phyloP scores from a whole-genome alignment of 2,329 filamentous ascomycete species.

The Fusarium drepaniforme region DNA sequence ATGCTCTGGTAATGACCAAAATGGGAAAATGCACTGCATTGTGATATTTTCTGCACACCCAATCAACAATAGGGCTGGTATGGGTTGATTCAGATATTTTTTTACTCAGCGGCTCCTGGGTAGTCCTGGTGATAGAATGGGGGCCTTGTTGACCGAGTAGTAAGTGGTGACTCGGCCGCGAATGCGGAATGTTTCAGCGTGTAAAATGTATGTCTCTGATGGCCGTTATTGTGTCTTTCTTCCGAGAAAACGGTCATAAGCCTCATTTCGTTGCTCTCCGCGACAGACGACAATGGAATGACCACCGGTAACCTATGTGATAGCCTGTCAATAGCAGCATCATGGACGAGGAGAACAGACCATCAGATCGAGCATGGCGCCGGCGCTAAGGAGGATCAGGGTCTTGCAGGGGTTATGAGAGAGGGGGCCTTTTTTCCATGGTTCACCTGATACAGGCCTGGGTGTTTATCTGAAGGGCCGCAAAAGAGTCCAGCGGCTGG shows the following conservation, averaged over 20 bases:
- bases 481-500: not conserved
- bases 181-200: not conserved
- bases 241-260: not conserved
- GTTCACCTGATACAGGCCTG: slow-evolving; percentile 18
- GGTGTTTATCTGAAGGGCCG: not conserved
- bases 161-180: not conserved
- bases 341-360: slow-evolving; percentile 26
- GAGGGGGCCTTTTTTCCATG: not conserved
- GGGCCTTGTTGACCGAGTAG: not conserved
- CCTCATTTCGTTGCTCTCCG: slow-evolving; percentile 9
- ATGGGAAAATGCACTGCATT: not conserved
- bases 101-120: not conserved
- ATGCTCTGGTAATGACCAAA: not conserved
- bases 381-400: slow-evolving; percentile 33
- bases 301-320: slow-evolving; percentile 3
- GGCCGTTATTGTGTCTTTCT: slow-evolving; percentile 1
- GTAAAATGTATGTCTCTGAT: not conserved
- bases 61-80: not conserved
- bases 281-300: slow-evolving; percentile 27
- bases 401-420: slow-evolving; percentile 33
- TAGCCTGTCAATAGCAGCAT: slow-evolving; percentile 19
- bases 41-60: not conserved
- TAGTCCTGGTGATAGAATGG: not conserved
- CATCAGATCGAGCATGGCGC: slow-evolving; percentile 28
- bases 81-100: not conserved